Percentiles rank a stretch among this genome's conserved stretches.
phyloP scores from a whole-genome alignment of 2,329 filamentous ascomycete species.

The Pseudocercospora pini-densiflorae region DNA sequence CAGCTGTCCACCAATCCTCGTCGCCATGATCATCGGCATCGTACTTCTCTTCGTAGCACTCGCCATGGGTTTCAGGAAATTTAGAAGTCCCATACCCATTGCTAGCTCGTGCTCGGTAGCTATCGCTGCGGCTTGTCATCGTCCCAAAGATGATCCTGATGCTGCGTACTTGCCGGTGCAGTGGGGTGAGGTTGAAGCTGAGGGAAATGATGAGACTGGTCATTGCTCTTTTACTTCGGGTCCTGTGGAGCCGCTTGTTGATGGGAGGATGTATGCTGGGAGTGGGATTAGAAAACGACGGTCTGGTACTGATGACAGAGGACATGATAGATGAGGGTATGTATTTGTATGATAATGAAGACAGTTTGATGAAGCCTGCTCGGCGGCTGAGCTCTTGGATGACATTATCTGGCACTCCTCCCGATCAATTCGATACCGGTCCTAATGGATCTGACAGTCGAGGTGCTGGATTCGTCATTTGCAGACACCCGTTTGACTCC shows the following conservation, averaged over 20 bases:
- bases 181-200: slow-evolving; percentile 26
- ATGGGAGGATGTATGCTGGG: slow-evolving; percentile 11
- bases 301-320: background rate
- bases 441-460: too few relatives aligned
- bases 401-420: background rate
- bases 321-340: background rate
- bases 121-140: slow-evolving; percentile 30
- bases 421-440: too few relatives aligned
- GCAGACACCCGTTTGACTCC: too few relatives aligned
- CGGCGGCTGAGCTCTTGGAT: too few relatives aligned
- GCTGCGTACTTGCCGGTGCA: slow-evolving; percentile 25
- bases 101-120: slow-evolving; percentile 26
- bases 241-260: background rate
- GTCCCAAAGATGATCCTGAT: slow-evolving; percentile 22
- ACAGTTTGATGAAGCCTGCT: background rate
- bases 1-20: slow-evolving; percentile 19
- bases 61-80: slow-evolving; percentile 11
- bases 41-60: slow-evolving; percentile 7
- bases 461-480: too few relatives aligned
- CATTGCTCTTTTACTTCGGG: slow-evolving; percentile 28
- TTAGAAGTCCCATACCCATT: slow-evolving; percentile 19
- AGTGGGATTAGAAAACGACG: background rate
- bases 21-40: slow-evolving; percentile 17
- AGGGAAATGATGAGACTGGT: slow-evolving; percentile 17
- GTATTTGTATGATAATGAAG: background rate